Percentiles rank a stretch among this genome's conserved stretches.
Conservation (phyloP, 345 rosid species). For the Cardamine resedifolia region DNA sequence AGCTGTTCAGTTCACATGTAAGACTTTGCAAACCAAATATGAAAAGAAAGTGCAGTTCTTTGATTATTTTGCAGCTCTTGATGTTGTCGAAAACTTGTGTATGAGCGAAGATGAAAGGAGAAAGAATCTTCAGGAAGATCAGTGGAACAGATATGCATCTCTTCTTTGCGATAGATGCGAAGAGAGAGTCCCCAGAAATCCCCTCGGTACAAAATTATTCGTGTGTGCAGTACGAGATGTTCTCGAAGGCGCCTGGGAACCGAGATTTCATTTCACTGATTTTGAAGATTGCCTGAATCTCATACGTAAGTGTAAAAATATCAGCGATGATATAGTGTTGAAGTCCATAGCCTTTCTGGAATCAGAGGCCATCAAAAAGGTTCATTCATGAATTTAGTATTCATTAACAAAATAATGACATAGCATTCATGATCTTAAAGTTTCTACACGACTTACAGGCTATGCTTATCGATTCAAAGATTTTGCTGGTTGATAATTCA, state of each 20-base stretch:
- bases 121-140: no score
- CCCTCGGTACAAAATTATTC: not conserved
- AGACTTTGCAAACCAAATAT: no score
- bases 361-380: conserved; percentile 4
- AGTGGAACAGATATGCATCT: conserved; percentile 32
- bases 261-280: not conserved
- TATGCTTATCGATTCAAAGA: no score
- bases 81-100: not conserved
- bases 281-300: conserved; percentile 12
- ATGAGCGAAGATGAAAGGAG: not conserved
- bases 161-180: conserved; percentile 20
- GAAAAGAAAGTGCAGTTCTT: not conserved
- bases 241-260: conserved; percentile 1
- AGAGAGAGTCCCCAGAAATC: not conserved
- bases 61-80: not conserved
- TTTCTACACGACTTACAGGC: conserved; percentile 19
- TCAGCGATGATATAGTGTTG: conserved; percentile 19
- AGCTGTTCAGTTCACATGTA: no score
- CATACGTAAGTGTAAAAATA: not conserved
- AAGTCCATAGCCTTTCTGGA: not conserved
- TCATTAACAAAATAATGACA: not conserved
- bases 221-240: conserved; percentile 24
- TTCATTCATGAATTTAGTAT: conserved; percentile 2
- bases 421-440: not conserved
- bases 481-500: conserved; percentile 32